Percentiles rank a stretch among this genome's conserved stretches.
phyloP scores from a whole-genome alignment of 148 eudicot genomes.

The Camellia lanceoleosa region DNA sequence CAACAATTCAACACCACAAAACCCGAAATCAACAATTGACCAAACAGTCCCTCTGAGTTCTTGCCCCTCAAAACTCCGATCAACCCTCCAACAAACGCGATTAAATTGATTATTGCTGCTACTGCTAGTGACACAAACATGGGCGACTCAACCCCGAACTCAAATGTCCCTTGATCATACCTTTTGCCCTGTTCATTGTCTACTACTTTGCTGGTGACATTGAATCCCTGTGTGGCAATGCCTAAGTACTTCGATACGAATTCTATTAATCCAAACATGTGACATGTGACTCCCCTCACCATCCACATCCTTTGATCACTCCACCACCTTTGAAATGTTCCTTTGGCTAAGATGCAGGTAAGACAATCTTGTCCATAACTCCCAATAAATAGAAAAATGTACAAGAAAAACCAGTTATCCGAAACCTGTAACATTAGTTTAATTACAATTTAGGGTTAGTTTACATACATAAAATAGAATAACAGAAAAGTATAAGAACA shows the following conservation, averaged over 20 bases:
- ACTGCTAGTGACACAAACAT: constrained; percentile 50
- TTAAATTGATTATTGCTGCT: constrained; percentile 42
- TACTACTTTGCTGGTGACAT: constrained; percentile 47
- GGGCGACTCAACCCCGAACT: constrained; percentile 53
- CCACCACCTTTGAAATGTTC: constrained; percentile 55
- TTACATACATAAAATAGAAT: too few relatives aligned
- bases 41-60: constrained; percentile 21
- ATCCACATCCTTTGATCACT: constrained; percentile 67
- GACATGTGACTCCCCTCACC: constrained; percentile 38
- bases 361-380: constrained; percentile 45
- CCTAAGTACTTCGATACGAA: constrained; percentile 35
- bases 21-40: constrained; percentile 55
- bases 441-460: too few relatives aligned
- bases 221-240: constrained; percentile 36
- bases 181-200: constrained; percentile 43
- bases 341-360: constrained; percentile 31
- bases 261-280: constrained; percentile 35
- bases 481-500: too few relatives aligned
- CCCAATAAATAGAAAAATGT: constrained; percentile 46
- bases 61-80: constrained; percentile 9
- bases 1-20: constrained; percentile 54
- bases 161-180: constrained; percentile 53
- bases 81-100: constrained; percentile 36
- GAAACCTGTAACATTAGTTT: constrained; percentile 30
- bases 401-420: constrained; percentile 34